Conservation (phyloP, 2,329 filamentous ascomycete species). For the Alternaria dauci region DNA sequence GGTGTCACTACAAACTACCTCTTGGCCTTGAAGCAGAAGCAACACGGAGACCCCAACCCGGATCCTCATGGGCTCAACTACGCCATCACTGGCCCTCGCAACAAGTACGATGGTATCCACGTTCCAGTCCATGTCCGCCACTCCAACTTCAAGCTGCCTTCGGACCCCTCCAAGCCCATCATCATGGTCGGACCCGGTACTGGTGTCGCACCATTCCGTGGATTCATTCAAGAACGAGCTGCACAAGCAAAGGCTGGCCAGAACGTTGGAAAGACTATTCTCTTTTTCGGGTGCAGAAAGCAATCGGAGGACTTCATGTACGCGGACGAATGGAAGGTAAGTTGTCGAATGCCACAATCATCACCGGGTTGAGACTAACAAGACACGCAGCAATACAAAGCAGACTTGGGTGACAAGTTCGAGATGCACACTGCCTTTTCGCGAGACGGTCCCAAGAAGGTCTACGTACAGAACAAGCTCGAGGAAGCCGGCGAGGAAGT, state of each 20-base stretch:
- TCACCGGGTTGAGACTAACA: slow-evolving; percentile 30
- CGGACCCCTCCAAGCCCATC: slow-evolving; percentile 89
- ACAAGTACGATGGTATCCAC: slow-evolving; percentile 96
- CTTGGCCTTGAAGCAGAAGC: slow-evolving; percentile 93
- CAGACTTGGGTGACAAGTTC: slow-evolving; percentile 85
- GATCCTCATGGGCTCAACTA: slow-evolving; percentile 87
- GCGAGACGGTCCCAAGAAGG: slow-evolving; percentile 84
- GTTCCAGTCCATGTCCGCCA: slow-evolving; percentile 95
- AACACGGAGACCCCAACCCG: slow-evolving; percentile 84
- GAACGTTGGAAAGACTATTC: slow-evolving; percentile 82
- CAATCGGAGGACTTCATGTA: slow-evolving; percentile 92
- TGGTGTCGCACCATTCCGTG: slow-evolving; percentile 95
- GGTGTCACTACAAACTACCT: slow-evolving; percentile 98
- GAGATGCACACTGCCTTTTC: slow-evolving; percentile 94
- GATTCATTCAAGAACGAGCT: slow-evolving; percentile 91
- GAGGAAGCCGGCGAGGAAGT: slow-evolving; percentile 84
- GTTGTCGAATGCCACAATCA: slow-evolving; percentile 45
- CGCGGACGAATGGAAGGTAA: slow-evolving; percentile 88
- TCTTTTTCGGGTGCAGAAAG: slow-evolving; percentile 96
- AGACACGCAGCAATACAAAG: slow-evolving; percentile 74
- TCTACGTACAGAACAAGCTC: slow-evolving; percentile 95
- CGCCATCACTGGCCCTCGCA: slow-evolving; percentile 84
- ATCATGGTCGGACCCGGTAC: slow-evolving; percentile 98
- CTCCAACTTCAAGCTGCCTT: slow-evolving; percentile 99
- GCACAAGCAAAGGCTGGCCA: slow-evolving; percentile 81